Percentiles rank a stretch among this genome's conserved stretches.
Evolutionary conservation across 2,329 filamentous ascomycete genomes (phyloP).

Genomic region (Aspergillus proliferans): DNA sequence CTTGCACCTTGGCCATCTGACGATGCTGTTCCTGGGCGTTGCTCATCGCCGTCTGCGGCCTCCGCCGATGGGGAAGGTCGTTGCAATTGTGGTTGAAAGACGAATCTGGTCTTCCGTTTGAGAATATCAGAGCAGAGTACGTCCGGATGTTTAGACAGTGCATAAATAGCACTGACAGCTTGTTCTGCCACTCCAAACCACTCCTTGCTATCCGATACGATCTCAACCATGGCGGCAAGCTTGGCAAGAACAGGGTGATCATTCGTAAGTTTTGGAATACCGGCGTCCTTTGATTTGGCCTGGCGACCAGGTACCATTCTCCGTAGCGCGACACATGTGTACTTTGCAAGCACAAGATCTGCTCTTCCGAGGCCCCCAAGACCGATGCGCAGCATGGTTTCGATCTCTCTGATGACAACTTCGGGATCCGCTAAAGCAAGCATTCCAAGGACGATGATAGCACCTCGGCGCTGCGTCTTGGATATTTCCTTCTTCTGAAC

Average conservation of each 20-base stretch:
- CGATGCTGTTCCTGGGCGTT: slow-evolving; percentile 29
- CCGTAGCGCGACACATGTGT: slow-evolving; percentile 86
- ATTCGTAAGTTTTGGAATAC: slow-evolving; percentile 73
- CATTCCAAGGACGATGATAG: slow-evolving; percentile 97
- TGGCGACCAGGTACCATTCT: slow-evolving; percentile 85
- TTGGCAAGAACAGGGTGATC: slow-evolving; percentile 81
- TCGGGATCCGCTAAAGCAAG: slow-evolving; percentile 85
- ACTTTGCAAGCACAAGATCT: slow-evolving; percentile 86
- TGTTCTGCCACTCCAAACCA: slow-evolving; percentile 95
- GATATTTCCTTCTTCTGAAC: slow-evolving; percentile 92
- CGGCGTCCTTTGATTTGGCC: slow-evolving; percentile 60
- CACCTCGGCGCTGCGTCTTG: slow-evolving; percentile 77
- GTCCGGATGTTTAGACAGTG: slow-evolving; percentile 88
- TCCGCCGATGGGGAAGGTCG: slow-evolving; percentile 21
- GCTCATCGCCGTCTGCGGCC: slow-evolving; percentile 25
- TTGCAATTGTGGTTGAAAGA: slow-evolving; percentile 54
- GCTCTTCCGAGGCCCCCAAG: slow-evolving; percentile 71
- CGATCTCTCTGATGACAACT: slow-evolving; percentile 90
- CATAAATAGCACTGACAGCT: slow-evolving; percentile 90
- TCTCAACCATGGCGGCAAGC: slow-evolving; percentile 77
- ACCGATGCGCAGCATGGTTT: slow-evolving; percentile 85
- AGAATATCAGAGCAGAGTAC: slow-evolving; percentile 87
- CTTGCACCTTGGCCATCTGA: slow-evolving; percentile 38
- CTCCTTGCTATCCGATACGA: slow-evolving; percentile 83
- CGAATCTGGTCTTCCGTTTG: slow-evolving; percentile 73